These are phyloP conservation scores for Verticillium nubilum DNA, from an alignment of 2,329 filamentous ascomycete genomes.

Conservation along the genomic window DNA sequence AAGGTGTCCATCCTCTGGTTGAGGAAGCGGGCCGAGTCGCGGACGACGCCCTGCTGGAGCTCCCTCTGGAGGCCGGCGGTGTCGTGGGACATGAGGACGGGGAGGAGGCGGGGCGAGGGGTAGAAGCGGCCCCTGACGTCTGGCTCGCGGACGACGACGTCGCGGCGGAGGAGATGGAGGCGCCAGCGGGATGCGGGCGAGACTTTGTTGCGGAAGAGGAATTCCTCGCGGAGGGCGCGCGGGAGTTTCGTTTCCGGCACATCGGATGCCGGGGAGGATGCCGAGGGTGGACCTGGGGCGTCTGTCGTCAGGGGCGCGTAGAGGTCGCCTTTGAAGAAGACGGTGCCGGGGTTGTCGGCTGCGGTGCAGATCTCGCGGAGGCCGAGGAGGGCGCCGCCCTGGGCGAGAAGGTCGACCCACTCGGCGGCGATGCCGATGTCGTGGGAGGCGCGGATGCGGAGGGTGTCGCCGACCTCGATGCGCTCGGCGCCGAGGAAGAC, in stretches of 20 bases:
- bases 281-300: slow-evolving; percentile 11
- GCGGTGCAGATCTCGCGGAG: slow-evolving; percentile 33
- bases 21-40: slow-evolving; percentile 40
- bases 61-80: slow-evolving; percentile 23
- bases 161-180: slow-evolving; percentile 36
- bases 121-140: slow-evolving; percentile 53
- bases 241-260: slow-evolving; percentile 32
- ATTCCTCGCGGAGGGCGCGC: slow-evolving; percentile 32
- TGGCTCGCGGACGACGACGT: slow-evolving; percentile 39
- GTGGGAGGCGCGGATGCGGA: slow-evolving; percentile 35
- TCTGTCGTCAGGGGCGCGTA: slow-evolving; percentile 27
- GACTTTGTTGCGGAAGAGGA: slow-evolving; percentile 31
- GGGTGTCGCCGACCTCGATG: slow-evolving; percentile 39
- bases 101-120: slow-evolving; percentile 46
- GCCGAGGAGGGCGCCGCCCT: slow-evolving; percentile 28
- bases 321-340: slow-evolving; percentile 35
- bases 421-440: slow-evolving; percentile 20
- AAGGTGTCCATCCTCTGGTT: slow-evolving; percentile 43
- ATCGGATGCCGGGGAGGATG: slow-evolving; percentile 12
- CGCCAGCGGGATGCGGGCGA: slow-evolving; percentile 26
- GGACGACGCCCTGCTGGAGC: slow-evolving; percentile 33
- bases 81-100: slow-evolving; percentile 28
- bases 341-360: slow-evolving; percentile 24
- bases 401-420: slow-evolving; percentile 19
- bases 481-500: slow-evolving; percentile 47